Evolutionary conservation across 169 alveolate species (phyloP).

Genomic region (Eimeria acervulina): DNA sequence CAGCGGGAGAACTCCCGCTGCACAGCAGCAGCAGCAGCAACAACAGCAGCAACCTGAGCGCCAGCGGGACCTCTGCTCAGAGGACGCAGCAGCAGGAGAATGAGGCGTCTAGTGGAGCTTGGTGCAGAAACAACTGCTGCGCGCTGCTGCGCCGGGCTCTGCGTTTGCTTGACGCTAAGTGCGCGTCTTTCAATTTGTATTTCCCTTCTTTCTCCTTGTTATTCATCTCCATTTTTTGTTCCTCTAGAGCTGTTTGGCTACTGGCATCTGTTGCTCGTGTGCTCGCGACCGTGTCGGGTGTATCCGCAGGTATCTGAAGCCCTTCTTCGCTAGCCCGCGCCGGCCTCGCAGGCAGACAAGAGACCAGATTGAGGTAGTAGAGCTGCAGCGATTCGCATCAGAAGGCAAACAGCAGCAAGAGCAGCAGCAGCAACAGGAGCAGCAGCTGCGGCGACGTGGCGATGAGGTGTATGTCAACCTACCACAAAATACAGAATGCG

Average conservation of each 20-base stretch:
- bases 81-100: constrained; percentile 41
- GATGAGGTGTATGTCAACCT: constrained; percentile 37
- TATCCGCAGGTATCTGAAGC: constrained; percentile 39
- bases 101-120: background rate
- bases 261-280: background rate
- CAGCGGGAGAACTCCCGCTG: constrained; percentile 3
- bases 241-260: background rate
- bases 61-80: background rate
- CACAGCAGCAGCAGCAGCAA: constrained; percentile 12
- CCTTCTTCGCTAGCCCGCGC: constrained; percentile 39
- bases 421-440: constrained; percentile 4
- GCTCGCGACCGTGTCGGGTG: background rate
- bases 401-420: constrained; percentile 44
- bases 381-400: constrained; percentile 50
- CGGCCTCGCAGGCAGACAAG: constrained; percentile 29
- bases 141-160: constrained; percentile 1
- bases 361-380: background rate
- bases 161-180: constrained; percentile 17
- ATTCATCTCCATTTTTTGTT: background rate
- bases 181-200: background rate
- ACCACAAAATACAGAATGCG: constrained; percentile 5
- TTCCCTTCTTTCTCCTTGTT: background rate
- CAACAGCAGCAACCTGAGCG: constrained; percentile 16
- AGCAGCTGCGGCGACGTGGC: constrained; percentile 28
- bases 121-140: constrained; percentile 74